Base-by-base conservation (phyloP, 441 rosid genomes). In the Eutrema salsugineum region DNA sequence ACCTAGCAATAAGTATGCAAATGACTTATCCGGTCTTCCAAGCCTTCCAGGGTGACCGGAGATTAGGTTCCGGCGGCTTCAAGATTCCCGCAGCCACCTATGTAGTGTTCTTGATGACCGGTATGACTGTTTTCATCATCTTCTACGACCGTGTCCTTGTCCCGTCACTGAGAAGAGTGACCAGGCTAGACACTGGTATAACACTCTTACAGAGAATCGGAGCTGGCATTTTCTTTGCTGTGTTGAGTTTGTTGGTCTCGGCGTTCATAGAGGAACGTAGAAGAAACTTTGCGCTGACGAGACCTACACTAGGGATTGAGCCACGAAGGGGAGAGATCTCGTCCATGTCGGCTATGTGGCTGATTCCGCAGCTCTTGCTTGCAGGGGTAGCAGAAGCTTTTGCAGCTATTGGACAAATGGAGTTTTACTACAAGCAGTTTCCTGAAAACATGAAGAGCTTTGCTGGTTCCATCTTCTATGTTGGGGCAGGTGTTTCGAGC, bases 391-490 rank as follows among this genome's bases (percentile, higher is more conserved):
- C 82, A 0, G 84, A 84, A 49, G 82, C 68, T n/a, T 77, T 72
- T 57, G 54, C 67, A 14, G 66, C 63, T 11, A 63, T 83, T 12
- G 83, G 67, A 8, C 77, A 71, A 6, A 70, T 78, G 50, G 86
- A 82, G 65, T 78, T 82, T 50, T 82, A 74, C 71, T 82, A 79
- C 77, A 82, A 77, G 70, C 85, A 82, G 64, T 82, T 82, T 51
- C 83, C 85, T 2, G 83, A 82, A 63, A 82, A 79, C 63, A 82
- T 82, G 85, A 79, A 67, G 55, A 82, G 83, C 65, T 63, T 82
- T 3, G 82, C 70, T 0, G 82, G 74, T 38, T 72, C 86, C 6
- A 30, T 80, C 33, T 72, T 46, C 66, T 75, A 55, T 14, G 68
- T 68, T 4, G 80, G 82, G 14, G 62, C 28, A 1, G 82, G 78